These are phyloP conservation scores for Musa itinerans DNA, from an alignment of 176 grass and related monocot species.

Conservation along the genomic window DNA sequence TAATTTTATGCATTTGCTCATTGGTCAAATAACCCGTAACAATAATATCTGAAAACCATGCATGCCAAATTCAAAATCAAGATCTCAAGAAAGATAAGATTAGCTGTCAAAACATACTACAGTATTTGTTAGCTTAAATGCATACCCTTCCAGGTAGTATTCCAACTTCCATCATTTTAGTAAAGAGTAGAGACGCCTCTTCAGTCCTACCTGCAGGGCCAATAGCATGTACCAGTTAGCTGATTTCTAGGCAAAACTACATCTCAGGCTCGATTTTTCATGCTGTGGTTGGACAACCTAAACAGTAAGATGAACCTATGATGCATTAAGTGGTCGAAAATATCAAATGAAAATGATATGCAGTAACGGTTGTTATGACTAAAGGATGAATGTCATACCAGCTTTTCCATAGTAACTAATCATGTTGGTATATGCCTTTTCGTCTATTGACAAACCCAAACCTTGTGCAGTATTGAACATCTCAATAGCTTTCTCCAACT, in stretches of 20 bases:
- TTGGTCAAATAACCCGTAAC: too few relatives aligned
- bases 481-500: constrained; percentile 75
- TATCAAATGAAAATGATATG: neutral
- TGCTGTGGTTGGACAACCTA: neutral
- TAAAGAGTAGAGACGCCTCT: constrained; percentile 53
- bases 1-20: too few relatives aligned
- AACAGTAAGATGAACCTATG: neutral
- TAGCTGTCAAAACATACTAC: neutral
- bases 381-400: constrained; percentile 28
- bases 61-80: too few relatives aligned
- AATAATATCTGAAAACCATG: too few relatives aligned
- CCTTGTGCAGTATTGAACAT: constrained; percentile 56
- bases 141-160: constrained; percentile 80
- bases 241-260: neutral
- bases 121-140: neutral
- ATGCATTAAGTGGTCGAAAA: neutral
- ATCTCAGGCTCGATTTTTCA: neutral
- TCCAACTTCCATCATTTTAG: constrained; percentile 72
- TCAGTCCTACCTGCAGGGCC: constrained; percentile 48
- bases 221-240: neutral
- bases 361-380: neutral
- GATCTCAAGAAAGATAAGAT: neutral
- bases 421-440: constrained; percentile 86
- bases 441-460: constrained; percentile 40
- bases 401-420: constrained; percentile 82